Percentiles rank a stretch among this genome's conserved stretches.
Conservation (phyloP, 2,329 filamentous ascomycete species). For the Rhexocercosporidium sp. region DNA sequence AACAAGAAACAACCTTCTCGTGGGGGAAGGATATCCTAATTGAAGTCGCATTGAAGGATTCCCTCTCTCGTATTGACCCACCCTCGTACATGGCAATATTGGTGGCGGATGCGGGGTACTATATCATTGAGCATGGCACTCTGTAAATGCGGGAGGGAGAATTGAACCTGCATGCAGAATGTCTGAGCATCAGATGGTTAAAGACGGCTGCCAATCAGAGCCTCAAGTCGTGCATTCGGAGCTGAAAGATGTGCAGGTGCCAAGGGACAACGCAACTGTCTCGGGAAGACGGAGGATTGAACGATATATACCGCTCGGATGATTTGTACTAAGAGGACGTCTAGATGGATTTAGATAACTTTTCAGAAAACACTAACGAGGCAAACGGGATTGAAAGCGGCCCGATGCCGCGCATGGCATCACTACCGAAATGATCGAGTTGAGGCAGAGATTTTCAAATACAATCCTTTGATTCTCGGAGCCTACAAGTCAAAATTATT, state of each 20-base stretch:
- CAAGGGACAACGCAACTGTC: not conserved
- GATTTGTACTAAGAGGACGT: not conserved
- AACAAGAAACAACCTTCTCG: not conserved
- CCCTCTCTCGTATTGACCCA: not conserved
- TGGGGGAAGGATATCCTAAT: not conserved
- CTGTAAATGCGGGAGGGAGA: not conserved
- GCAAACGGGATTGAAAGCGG: not conserved
- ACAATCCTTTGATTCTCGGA: not conserved
- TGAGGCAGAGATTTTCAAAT: not conserved
- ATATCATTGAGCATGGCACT: not conserved
- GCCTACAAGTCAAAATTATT: not conserved
- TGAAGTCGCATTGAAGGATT: not conserved
- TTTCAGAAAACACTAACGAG: not conserved
- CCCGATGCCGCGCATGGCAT: not conserved
- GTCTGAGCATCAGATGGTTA: not conserved
- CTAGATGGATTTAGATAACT: not conserved
- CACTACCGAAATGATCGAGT: not conserved
- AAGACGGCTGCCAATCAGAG: not conserved
- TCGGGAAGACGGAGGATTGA: not conserved
- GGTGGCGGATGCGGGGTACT: not conserved
- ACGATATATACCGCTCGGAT: not conserved
- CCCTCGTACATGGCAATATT: slow-evolving; percentile 2
- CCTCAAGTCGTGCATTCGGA: not conserved
- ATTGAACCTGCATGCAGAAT: not conserved
- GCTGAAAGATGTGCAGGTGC: slow-evolving; percentile 1